phyloP scores from a whole-genome alignment of 2,329 filamentous ascomycete species.

The Leptographium flavum region DNA sequence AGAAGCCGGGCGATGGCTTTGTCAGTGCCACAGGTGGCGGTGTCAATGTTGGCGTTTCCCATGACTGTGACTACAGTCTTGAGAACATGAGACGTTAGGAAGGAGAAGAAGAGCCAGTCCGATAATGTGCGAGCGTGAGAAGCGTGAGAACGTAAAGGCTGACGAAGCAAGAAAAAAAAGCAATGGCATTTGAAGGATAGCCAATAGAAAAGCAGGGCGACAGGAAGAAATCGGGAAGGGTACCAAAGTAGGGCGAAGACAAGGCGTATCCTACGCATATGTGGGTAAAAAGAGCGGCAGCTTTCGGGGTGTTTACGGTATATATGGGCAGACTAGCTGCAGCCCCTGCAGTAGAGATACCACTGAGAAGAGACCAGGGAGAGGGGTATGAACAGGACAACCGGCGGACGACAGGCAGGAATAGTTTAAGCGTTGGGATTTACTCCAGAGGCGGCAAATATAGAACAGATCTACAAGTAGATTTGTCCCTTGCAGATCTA shows the following conservation, averaged over 20 bases:
- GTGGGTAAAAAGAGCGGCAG: background rate
- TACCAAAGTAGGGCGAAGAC: background rate
- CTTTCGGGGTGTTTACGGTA: background rate
- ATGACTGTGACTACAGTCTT: background rate
- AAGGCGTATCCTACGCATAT: background rate
- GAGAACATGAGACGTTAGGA: background rate
- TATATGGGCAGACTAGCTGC: background rate
- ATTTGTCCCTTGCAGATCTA: conserved; percentile 1
- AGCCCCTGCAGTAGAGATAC: background rate
- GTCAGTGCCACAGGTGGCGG: conserved; percentile 25
- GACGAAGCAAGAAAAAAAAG: background rate
- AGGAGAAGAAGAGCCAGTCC: background rate
- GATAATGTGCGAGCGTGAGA: background rate
- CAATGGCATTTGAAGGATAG: background rate
- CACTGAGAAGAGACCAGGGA: background rate
- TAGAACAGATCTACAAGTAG: no score
- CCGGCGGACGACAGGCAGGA: no score
- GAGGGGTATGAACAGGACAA: background rate
- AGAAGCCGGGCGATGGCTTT: conserved; percentile 43
- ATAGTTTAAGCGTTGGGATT: no score
- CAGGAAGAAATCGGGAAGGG: background rate
- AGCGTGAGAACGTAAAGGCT: background rate
- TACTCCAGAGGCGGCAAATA: no score
- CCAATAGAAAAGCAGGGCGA: background rate
- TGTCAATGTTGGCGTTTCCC: conserved; percentile 12